Percentiles rank a stretch among this genome's conserved stretches.
phyloP scores from a whole-genome alignment of 305 asterid species.

The Fraxinus xanthoxyloides region DNA sequence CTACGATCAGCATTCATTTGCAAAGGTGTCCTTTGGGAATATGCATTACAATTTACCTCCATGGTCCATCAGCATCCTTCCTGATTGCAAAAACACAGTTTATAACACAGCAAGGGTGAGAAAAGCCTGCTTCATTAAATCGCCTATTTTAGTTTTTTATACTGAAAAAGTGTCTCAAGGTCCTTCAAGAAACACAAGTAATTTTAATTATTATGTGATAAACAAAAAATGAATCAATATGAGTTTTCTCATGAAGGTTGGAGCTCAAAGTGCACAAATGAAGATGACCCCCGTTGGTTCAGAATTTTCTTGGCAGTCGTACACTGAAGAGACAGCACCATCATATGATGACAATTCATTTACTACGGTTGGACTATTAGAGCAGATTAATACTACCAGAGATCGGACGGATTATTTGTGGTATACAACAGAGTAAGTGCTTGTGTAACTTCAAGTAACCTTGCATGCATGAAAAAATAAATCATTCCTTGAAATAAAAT shows the following conservation, averaged over 20 bases:
- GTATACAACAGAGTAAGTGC: slow-evolving; percentile 95
- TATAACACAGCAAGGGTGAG: slow-evolving; percentile 96
- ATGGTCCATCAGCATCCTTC: slow-evolving; percentile 98
- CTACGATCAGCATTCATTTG: slow-evolving; percentile 66
- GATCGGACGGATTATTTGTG: slow-evolving; percentile 90
- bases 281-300: slow-evolving; percentile 75
- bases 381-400: slow-evolving; percentile 93
- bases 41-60: slow-evolving; percentile 90
- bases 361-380: slow-evolving; percentile 71
- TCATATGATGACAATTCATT: slow-evolving; percentile 53
- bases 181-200: not conserved
- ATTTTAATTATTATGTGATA: slow-evolving; percentile 6
- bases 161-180: not conserved
- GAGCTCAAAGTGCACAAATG: slow-evolving; percentile 93
- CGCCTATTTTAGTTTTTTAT: not conserved
- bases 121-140: slow-evolving; percentile 10
- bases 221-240: not conserved
- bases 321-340: slow-evolving; percentile 75
- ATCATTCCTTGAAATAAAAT: not conserved
- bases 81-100: slow-evolving; percentile 92
- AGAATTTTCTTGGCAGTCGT: slow-evolving; percentile 80
- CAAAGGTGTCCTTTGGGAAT: slow-evolving; percentile 69
- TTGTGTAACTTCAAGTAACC: slow-evolving; percentile 19
- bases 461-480: not conserved
- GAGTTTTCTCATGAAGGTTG: slow-evolving; percentile 54